These are phyloP conservation scores for Dictyostelium brefeldianum DNA, from an alignment of 78 protist genomes.

Conservation along the genomic window DNA sequence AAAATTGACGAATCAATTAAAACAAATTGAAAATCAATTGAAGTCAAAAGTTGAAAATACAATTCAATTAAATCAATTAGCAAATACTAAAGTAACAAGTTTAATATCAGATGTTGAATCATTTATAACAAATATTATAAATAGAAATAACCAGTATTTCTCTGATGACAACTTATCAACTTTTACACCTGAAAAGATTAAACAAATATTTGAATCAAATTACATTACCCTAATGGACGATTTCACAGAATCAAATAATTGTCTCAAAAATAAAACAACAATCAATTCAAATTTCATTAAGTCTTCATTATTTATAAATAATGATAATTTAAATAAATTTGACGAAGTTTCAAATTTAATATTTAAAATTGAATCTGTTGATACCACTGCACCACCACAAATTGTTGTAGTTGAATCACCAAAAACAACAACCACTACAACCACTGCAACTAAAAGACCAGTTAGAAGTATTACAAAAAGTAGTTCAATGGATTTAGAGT, in stretches of 20 bases:
- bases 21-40: not conserved
- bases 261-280: not conserved
- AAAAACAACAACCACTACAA: not conserved
- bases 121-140: not conserved
- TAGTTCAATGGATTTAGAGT: not conserved
- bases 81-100: not conserved
- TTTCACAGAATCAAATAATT: not conserved
- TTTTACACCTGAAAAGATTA: not conserved
- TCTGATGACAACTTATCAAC: not conserved
- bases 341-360: not conserved
- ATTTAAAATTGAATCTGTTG: not conserved
- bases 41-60: not conserved
- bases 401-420: no score
- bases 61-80: not conserved
- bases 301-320: not conserved
- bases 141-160: not conserved
- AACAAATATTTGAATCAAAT: slow-evolving; percentile 8
- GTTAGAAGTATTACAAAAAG: not conserved
- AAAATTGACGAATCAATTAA: not conserved
- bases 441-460: no score
- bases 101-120: not conserved
- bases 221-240: not conserved
- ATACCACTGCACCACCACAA: not conserved
- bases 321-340: not conserved
- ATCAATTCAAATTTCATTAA: slow-evolving; percentile 5